Base-by-base conservation (phyloP, 2,329 filamentous ascomycete genomes). In the Fusarium nelsonii region DNA sequence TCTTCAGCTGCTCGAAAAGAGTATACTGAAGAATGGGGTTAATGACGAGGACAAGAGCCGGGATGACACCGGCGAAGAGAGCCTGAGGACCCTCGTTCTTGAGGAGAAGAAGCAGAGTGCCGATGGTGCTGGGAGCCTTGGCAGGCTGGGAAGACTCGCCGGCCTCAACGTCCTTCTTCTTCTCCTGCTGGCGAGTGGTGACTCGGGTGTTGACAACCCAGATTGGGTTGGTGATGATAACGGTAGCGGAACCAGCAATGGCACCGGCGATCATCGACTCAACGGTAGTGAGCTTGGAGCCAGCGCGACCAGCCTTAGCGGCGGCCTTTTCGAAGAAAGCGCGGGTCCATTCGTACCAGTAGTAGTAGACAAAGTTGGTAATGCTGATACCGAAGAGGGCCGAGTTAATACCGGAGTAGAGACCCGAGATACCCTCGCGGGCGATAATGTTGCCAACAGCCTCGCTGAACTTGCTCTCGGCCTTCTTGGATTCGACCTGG, bases 341-440 rank as follows among this genome's bases (percentile, higher is more conserved):
- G 62, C 94, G 90, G 68, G 94, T 96, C 92, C 93, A 99, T 84
- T 99, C 96, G 82, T 98, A 99, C 95, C 93, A 99, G 86, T 98
- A 99, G 84, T 99, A 99, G 86, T 99, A 99, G 48, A 99, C 95
- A 79, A 99, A 99, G 85, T 99, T 99, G 75, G 96, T 99, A 73
- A 99, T 91, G 80, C 92, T 96, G 84, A 99, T 98, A 79, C 96
- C 96, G 80, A 99, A 97, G 45, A 99, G 86, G 52, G 96, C 96
- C 67, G 92, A 97, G 80, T 97, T 93, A 63, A 99, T 88, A 41
- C 96, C 96, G 8, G 96, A 90, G 79, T 98, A 99, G 36, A 99
- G 89, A 33, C 96, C 96, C 3, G 88, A 84, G 58, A 97, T 83
- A 74, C 96, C 96, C 82, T 99, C 96, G 73, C 96, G 92, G 73